Evolutionary conservation across 352 stramenopile species (phyloP).

Genomic region (Pythium sukuiense): DNA sequence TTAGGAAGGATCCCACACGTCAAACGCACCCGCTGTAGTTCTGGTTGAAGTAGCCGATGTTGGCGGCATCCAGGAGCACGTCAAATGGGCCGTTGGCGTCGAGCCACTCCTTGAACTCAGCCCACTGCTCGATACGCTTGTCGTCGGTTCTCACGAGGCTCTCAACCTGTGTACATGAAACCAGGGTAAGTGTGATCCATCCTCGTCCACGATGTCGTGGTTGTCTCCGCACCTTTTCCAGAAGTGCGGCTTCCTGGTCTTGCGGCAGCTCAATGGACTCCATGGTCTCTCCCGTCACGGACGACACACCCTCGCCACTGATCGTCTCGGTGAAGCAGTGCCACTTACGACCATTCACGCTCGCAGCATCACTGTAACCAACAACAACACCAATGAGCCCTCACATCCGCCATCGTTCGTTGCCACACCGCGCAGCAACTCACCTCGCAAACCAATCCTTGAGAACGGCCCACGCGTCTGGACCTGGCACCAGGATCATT

Average conservation of each 20-base stretch:
- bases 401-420: not conserved
- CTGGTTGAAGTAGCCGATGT: conserved; percentile 98
- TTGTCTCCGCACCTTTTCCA: conserved; percentile 57
- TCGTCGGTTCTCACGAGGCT: conserved; percentile 77
- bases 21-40: conserved; percentile 89
- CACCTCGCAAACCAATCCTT: conserved; percentile 76
- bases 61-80: conserved; percentile 96
- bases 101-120: conserved; percentile 83
- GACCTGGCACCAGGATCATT: conserved; percentile 48
- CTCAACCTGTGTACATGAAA: conserved; percentile 53
- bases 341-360: conserved; percentile 61
- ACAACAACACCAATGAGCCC: not conserved
- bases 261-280: conserved; percentile 64
- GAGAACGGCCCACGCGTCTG: conserved; percentile 56
- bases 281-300: conserved; percentile 55
- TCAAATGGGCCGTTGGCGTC: conserved; percentile 78
- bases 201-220: not conserved
- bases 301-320: conserved; percentile 54
- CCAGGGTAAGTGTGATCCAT: not conserved
- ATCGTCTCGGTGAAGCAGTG: conserved; percentile 54
- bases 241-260: conserved; percentile 42
- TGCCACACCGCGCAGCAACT: not conserved
- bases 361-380: conserved; percentile 49
- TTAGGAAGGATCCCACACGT: not conserved
- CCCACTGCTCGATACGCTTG: conserved; percentile 71